Percentiles rank a stretch among this genome's conserved stretches.
Evolutionary conservation across 2,329 filamentous ascomycete genomes (phyloP).

Genomic region (Verruconis gallopava): DNA sequence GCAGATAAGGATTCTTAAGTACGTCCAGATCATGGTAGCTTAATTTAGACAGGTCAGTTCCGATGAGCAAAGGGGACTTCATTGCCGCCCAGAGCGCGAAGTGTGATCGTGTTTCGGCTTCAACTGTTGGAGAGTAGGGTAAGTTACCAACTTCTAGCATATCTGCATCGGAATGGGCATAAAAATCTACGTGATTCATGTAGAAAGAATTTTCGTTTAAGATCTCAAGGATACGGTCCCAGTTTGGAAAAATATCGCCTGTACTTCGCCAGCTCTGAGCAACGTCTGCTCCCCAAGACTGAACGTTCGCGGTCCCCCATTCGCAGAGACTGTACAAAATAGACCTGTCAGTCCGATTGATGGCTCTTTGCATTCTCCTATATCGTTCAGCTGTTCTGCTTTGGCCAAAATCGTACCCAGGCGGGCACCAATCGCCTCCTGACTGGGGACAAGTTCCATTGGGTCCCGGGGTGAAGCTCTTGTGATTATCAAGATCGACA

Average conservation of each 20-base stretch:
- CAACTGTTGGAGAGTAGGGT: background rate
- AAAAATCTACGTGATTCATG: conserved; percentile 24
- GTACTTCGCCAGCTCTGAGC: conserved; percentile 32
- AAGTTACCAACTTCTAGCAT: conserved; percentile 26
- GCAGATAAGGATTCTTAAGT: conserved; percentile 26
- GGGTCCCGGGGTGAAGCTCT: conserved; percentile 16
- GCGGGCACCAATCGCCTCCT: conserved; percentile 21
- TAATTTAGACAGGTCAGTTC: conserved; percentile 25
- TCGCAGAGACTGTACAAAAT: conserved; percentile 42
- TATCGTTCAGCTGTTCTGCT: conserved; percentile 38
- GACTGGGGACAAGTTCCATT: conserved; percentile 27
- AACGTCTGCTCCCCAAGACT: conserved; percentile 36
- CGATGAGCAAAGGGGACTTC: conserved; percentile 32
- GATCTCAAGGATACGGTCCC: conserved; percentile 19
- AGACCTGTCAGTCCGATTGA: conserved; percentile 30
- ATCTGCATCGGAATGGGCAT: conserved; percentile 25
- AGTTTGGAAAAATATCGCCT: conserved; percentile 16
- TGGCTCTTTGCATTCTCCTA: conserved; percentile 38
- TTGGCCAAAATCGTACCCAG: conserved; percentile 37
- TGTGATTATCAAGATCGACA: conserved; percentile 23
- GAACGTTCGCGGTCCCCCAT: conserved; percentile 40
- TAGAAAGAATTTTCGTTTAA: conserved; percentile 26
- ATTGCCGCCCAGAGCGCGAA: conserved; percentile 30
- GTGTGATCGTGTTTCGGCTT: conserved; percentile 21
- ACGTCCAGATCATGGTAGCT: conserved; percentile 27